Evolutionary conservation across 2,329 filamentous ascomycete species (phyloP), one percentile per base, ranked within the genome.

Genomic region (Fonsecaea nubica): DNA sequence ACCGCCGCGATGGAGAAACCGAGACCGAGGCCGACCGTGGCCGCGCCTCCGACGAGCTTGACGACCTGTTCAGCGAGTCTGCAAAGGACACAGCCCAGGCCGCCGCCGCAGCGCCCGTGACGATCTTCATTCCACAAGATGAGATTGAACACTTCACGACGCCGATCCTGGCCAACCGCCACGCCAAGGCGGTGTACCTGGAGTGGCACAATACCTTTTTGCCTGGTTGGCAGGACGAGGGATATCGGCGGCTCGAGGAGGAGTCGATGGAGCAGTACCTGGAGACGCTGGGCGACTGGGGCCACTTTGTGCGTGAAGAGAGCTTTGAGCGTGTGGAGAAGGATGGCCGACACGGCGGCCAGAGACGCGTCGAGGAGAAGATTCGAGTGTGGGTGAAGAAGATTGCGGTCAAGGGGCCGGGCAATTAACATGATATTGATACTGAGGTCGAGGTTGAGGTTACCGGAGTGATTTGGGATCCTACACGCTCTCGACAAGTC

Each of bases 331-430:
- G 61, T n/a, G 62, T 30, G 8, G 40, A 42, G 18, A 36, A 52
- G 38, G 6, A 38, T 38, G 45, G 38, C n/a, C n/a, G n/a, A 2
- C 25, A 25, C 25, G 25, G 25, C 25, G 25, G 25, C 25, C 25
- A 25, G 35, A 53, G 53, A 40, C 62, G 35, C 56, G 65, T 62
- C 13, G 61, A 64, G 25, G 71, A 73, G 53, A 66, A 33, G 38
- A 66, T 70, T 57, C 68, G 64, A 42, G 67, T 73, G 8, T 71
- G 68, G 68, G 71, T 73, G 4, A 59, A 62, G 50, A 67, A 63
- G 58, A 55, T 62, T n/a, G 62, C 65, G 30, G 66, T 70, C 18
- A 50, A 58, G 9, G 72, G 72, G 9, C 72, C 72, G 9, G 60
- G 61, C 10, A 73, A 73, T 62, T 73, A 3, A 25, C 25, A 25